Evolutionary conservation across 2,329 filamentous ascomycete species (phyloP), one percentile per base, ranked within the genome.

Genomic region (Neoascochyta sp.): DNA sequence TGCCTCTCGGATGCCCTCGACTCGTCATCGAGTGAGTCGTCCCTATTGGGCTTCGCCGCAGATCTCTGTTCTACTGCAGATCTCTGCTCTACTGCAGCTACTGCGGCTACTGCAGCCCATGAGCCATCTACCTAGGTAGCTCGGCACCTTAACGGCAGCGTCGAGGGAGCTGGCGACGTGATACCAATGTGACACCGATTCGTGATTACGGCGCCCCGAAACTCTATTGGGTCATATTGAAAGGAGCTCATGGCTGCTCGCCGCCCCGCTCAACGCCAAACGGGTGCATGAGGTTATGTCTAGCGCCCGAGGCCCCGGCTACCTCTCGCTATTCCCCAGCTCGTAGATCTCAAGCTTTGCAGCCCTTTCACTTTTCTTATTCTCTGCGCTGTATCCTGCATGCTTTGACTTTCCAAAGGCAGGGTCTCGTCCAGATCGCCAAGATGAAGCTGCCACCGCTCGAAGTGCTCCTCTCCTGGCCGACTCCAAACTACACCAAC

Each of bases 401-500:
- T 40, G 33, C 36, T 15, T 23, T 23, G 19, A n/a, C 16, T 22
- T 19, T 12, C 9, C 15, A 9, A 22, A 14, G 22, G 22, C 33
- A 31, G 27, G 27, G 22, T 27, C 26, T 27, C 30, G 20, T 32
- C 25, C 35, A 34, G 28, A 19, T 31, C 22, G 19, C 26, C 37
- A 50, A 32, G 16, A 58, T 60, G 53, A 47, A 50, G 29, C 22
- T 49, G 16, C 50, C 59, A 14, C 58, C 59, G 4, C 27, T 43
- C 6, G 44, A 52, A 3, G 57, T 66, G n/a, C 18, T 57, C 9
- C 26, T 57, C 15, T 45, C 47, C 19, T 69, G 61, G 57, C 66
- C 66, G 3, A 46, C 33, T 3, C 63, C 66, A 0, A 64, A 69
- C 39, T 68, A 68, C 29, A 45, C 39, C 4, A 33, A 67, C 20